Percentiles rank a stretch among this genome's conserved stretches.
Evolutionary conservation across 2,329 filamentous ascomycete species (phyloP).

Genomic region (Sphaerulina vaccinii): DNA sequence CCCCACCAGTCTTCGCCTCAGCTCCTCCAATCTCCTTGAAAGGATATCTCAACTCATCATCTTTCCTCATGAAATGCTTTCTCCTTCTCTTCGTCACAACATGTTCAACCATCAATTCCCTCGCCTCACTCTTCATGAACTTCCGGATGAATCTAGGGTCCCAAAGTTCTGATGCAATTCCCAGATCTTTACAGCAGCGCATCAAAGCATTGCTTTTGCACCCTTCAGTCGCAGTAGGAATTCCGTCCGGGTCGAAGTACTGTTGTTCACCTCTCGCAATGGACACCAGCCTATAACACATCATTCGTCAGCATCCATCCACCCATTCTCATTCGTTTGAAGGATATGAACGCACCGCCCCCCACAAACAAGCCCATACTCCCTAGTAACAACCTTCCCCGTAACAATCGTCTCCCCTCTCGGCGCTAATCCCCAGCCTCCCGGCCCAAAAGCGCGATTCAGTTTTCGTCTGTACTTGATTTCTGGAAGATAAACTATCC

Average conservation of each 20-base stretch:
- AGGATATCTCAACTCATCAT: constrained; percentile 68
- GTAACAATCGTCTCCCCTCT: constrained; percentile 81
- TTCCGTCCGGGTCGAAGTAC: constrained; percentile 85
- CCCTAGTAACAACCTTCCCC: constrained; percentile 76
- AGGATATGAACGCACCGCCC: constrained; percentile 64
- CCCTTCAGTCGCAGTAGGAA: constrained; percentile 91
- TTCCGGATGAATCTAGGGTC: constrained; percentile 85
- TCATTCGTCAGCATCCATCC: constrained; percentile 5
- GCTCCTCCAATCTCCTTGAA: constrained; percentile 51
- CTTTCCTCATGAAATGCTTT: constrained; percentile 83
- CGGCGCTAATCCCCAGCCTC: constrained; percentile 91
- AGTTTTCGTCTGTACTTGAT: constrained; percentile 95
- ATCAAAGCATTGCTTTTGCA: constrained; percentile 98
- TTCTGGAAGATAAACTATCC: constrained; percentile 92
- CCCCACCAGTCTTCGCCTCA: neutral
- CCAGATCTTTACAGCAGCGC: constrained; percentile 97
- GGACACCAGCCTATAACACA: constrained; percentile 72
- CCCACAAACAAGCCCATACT: constrained; percentile 87
- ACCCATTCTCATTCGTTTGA: neutral
- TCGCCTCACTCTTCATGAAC: constrained; percentile 72
- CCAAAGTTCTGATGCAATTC: constrained; percentile 93
- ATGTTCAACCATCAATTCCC: constrained; percentile 90
- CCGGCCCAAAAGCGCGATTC: constrained; percentile 88
- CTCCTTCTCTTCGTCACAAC: constrained; percentile 80
- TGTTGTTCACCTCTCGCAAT: constrained; percentile 92